Evolutionary conservation across 768 basidiomycete species (phyloP).

Genomic region (Mycena epipterygia): DNA sequence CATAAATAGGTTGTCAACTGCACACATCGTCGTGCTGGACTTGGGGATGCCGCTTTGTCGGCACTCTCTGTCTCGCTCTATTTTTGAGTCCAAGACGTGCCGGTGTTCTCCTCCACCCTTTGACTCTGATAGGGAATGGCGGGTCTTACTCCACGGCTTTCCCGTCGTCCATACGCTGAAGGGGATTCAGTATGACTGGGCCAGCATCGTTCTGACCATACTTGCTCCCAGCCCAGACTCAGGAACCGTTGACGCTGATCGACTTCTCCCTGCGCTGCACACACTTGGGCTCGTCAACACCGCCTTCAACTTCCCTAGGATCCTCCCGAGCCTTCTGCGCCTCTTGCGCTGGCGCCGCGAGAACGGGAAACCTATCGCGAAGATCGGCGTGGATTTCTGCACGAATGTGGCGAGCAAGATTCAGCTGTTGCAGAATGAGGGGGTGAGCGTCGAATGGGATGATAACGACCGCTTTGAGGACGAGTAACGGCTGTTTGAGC

Average conservation of each 20-base stretch:
- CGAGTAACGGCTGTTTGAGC: neutral
- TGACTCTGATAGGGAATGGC: neutral
- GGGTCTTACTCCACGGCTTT: neutral
- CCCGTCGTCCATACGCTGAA: no score
- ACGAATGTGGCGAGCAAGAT: slow-evolving; percentile 7
- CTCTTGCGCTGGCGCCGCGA: neutral
- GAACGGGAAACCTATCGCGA: neutral
- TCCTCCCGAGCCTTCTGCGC: neutral
- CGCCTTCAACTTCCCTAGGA: slow-evolving; percentile 6
- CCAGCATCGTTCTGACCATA: neutral
- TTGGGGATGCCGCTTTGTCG: neutral
- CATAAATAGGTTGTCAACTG: neutral
- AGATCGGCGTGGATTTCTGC: neutral
- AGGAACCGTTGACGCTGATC: neutral
- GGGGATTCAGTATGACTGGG: slow-evolving; percentile 17
- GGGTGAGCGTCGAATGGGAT: neutral
- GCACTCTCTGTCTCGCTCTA: no score
- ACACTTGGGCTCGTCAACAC: slow-evolving; percentile 6
- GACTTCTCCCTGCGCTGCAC: slow-evolving; percentile 8
- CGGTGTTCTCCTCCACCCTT: neutral
- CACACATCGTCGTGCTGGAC: neutral
- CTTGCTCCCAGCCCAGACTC: neutral
- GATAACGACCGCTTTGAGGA: neutral
- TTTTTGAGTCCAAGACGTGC: no score
- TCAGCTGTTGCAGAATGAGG: neutral